A percentile compares a stretch with the other conserved stretches of the same genome.
Evolutionary conservation across 352 stramenopile species (phyloP).

Genomic region (Phytophthora pseudosyringae): DNA sequence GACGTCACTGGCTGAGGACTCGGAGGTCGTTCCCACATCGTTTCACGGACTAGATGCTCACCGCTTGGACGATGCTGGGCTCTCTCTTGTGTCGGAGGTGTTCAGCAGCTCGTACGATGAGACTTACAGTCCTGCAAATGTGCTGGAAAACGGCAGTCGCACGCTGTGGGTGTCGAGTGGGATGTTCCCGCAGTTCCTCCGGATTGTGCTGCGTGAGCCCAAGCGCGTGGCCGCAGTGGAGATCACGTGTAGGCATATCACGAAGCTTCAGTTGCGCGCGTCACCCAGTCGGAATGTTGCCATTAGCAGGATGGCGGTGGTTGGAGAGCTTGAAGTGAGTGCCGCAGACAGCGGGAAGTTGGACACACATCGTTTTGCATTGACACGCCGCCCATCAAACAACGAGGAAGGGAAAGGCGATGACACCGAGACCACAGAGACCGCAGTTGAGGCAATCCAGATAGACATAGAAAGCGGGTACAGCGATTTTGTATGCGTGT

Average conservation of each 20-base stretch:
- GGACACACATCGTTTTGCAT: slow-evolving; percentile 58
- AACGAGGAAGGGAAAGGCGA: slow-evolving; percentile 23
- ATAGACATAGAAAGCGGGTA: slow-evolving; percentile 73
- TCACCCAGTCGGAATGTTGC: slow-evolving; percentile 44
- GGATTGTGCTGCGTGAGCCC: slow-evolving; percentile 65
- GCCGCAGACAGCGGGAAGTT: slow-evolving; percentile 51
- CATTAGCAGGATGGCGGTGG: slow-evolving; percentile 34
- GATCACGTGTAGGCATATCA: slow-evolving; percentile 71
- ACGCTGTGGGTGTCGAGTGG: slow-evolving; percentile 77
- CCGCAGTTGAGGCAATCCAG: slow-evolving; percentile 59
- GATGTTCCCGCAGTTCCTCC: slow-evolving; percentile 78
- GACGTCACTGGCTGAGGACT: slow-evolving; percentile 64
- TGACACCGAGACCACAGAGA: slow-evolving; percentile 9
- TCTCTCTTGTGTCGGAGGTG: slow-evolving; percentile 63
- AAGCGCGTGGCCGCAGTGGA: slow-evolving; percentile 65
- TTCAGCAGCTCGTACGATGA: slow-evolving; percentile 75
- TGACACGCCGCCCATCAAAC: slow-evolving; percentile 13
- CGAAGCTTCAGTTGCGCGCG: slow-evolving; percentile 60
- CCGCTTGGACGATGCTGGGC: slow-evolving; percentile 39
- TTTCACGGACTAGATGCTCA: slow-evolving; percentile 53
- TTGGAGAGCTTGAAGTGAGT: slow-evolving; percentile 46
- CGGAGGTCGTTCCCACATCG: slow-evolving; percentile 59
- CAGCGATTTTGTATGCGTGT: slow-evolving; percentile 74
- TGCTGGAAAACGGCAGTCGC: slow-evolving; percentile 57
- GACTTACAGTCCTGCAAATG: slow-evolving; percentile 48